Conservation (phyloP, 257 asterid species). For the Solanum okadae region DNA sequence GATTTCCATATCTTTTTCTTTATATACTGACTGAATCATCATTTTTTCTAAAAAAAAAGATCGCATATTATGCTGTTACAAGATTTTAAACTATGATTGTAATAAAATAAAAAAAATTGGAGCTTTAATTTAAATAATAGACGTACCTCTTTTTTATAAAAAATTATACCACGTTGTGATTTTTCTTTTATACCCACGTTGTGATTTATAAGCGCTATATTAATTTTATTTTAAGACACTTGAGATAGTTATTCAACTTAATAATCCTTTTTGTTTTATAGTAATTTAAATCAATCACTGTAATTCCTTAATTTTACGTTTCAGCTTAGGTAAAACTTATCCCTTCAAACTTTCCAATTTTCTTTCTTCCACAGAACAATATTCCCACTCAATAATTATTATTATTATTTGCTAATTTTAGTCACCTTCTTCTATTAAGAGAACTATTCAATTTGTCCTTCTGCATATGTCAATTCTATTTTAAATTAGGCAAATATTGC, state of each 20-base stretch:
- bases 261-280: neutral
- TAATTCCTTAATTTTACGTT: neutral
- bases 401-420: neutral
- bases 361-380: neutral
- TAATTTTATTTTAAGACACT: neutral
- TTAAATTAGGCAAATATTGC: neutral
- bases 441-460: neutral
- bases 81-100: neutral
- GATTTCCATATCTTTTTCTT: neutral
- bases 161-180: too few species aligned
- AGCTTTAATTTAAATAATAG: neutral
- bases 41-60: neutral
- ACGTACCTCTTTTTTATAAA: neutral
- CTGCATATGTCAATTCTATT: neutral
- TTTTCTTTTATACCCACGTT: neutral
- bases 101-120: neutral
- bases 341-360: neutral
- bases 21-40: neutral
- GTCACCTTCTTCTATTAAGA: neutral
- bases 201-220: neutral
- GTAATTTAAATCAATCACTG: neutral
- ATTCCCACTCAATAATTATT: neutral
- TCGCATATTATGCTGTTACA: neutral
- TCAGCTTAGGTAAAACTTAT: neutral
- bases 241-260: neutral